Conservation (phyloP, 495 filamentous ascomycete species). For the Cercophora newfieldiana region DNA sequence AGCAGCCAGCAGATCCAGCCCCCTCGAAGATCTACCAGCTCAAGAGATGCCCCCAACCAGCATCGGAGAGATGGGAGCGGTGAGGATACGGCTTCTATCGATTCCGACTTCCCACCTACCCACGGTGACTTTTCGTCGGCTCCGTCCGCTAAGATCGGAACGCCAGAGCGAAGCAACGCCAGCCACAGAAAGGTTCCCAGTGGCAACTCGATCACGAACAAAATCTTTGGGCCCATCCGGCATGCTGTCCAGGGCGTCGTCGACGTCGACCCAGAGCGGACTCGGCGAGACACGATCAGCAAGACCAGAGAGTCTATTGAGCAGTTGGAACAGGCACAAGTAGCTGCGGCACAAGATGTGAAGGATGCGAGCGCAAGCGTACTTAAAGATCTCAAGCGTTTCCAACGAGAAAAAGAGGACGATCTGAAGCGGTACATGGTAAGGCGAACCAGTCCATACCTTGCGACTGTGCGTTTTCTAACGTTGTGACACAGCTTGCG, state of each 20-base stretch:
- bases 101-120: constrained; percentile 91
- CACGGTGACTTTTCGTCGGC: constrained; percentile 67
- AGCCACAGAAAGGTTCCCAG: constrained; percentile 72
- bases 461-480: constrained; percentile 1
- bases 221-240: constrained; percentile 91
- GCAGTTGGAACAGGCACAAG: constrained; percentile 85
- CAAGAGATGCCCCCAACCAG: constrained; percentile 47
- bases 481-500: constrained; percentile 62
- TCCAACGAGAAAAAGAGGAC: constrained; percentile 91
- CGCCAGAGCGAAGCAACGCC: constrained; percentile 47
- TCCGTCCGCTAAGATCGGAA: constrained; percentile 62
- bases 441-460: neutral
- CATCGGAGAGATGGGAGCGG: constrained; percentile 47
- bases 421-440: constrained; percentile 96
- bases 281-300: constrained; percentile 86
- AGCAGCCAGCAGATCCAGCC: constrained; percentile 60
- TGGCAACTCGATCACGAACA: constrained; percentile 81
- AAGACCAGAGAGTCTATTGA: constrained; percentile 78
- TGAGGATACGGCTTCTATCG: constrained; percentile 78
- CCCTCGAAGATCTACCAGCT: constrained; percentile 66
- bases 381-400: constrained; percentile 83
- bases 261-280: constrained; percentile 92
- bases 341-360: constrained; percentile 85
- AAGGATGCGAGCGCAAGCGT: constrained; percentile 85
- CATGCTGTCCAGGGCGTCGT: constrained; percentile 95